Evolutionary conservation across 805 yeast species (phyloP).

Genomic region (Metschnikowia reukaufii): DNA sequence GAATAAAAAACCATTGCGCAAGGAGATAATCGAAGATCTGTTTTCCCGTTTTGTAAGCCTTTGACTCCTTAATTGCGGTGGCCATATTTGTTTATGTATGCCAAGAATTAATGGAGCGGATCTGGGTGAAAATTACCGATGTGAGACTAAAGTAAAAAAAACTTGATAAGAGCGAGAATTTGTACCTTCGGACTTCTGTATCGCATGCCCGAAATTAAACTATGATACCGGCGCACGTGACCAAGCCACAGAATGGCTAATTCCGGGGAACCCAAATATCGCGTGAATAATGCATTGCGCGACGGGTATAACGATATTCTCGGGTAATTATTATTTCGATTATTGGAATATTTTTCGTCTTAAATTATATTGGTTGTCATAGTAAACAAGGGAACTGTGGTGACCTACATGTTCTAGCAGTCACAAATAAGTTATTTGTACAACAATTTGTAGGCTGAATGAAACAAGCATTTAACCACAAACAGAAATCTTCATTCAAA

Average conservation of each 20-base stretch:
- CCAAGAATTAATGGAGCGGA: not conserved
- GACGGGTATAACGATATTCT: not conserved
- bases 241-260: not conserved
- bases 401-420: too few relatives aligned
- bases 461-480: too few relatives aligned
- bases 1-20: conserved; percentile 73
- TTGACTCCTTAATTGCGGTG: not conserved
- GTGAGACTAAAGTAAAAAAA: not conserved
- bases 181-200: not conserved
- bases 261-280: not conserved
- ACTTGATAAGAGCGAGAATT: not conserved
- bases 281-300: too few relatives aligned
- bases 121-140: not conserved
- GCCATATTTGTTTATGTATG: conserved; percentile 1
- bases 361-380: too few relatives aligned
- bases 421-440: too few relatives aligned
- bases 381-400: too few relatives aligned
- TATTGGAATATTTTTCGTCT: too few relatives aligned
- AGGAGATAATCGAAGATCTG: conserved; percentile 28
- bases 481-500: too few relatives aligned
- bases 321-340: too few relatives aligned
- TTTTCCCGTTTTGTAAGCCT: conserved; percentile 8
- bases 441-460: too few relatives aligned
- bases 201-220: not conserved
- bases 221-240: not conserved